Percentiles rank a stretch among this genome's conserved stretches.
phyloP scores from a whole-genome alignment of 495 filamentous ascomycete genomes.

The Cryomyces antarcticus region DNA sequence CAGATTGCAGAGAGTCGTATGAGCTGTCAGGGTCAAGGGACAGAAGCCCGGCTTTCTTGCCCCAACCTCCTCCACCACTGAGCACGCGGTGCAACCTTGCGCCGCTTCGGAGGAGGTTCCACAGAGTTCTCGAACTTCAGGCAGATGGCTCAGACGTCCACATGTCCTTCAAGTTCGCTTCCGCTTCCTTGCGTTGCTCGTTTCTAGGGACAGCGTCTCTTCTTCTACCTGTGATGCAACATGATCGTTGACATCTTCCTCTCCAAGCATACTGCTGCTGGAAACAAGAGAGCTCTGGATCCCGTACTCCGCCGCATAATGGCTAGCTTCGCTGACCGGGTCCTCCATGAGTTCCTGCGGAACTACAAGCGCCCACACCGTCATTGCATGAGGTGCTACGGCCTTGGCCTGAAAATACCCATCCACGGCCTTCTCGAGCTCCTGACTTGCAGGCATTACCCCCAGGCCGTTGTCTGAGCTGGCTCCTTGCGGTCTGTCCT shows the following conservation, averaged over 20 bases:
- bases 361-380: constrained; percentile 59
- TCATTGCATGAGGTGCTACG: constrained; percentile 28
- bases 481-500: not conserved
- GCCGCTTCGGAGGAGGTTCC: constrained; percentile 1
- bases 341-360: constrained; percentile 15
- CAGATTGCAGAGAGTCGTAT: not conserved
- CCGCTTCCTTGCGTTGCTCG: too few species aligned
- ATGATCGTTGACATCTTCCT: constrained; percentile 4
- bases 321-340: not conserved
- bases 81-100: constrained; percentile 25
- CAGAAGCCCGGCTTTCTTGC: constrained; percentile 61
- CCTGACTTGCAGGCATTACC: constrained; percentile 46
- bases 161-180: too few species aligned
- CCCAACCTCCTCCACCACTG: constrained; percentile 85
- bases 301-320: too few species aligned
- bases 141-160: too few species aligned
- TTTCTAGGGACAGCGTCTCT: too few species aligned
- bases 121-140: too few species aligned
- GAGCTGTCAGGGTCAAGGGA: constrained; percentile 56
- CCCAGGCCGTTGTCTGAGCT: constrained; percentile 17
- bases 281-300: not conserved
- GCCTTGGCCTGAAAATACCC: constrained; percentile 29
- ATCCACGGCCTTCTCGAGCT: constrained; percentile 49
- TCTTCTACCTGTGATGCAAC: not conserved
- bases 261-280: not conserved